Conservation (phyloP, 495 filamentous ascomycete genomes). For the Aspergillus sparsus region DNA sequence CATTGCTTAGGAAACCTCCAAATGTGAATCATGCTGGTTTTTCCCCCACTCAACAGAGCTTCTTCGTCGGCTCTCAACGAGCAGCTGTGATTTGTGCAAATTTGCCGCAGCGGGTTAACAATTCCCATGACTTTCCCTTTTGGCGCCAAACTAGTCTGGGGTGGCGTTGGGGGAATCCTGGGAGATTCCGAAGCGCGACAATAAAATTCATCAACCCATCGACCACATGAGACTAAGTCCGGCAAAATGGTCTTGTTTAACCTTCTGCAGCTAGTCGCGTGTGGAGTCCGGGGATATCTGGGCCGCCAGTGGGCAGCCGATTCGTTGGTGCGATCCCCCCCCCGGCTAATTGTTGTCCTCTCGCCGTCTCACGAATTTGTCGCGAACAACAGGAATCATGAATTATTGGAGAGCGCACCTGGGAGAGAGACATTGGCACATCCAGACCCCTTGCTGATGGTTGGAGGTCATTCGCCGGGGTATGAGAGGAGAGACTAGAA, state of each 20-base stretch:
- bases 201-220: background rate
- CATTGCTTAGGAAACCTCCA: background rate
- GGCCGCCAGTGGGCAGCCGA: slow-evolving; percentile 1
- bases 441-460: slow-evolving; percentile 4
- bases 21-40: background rate
- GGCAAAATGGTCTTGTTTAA: slow-evolving; percentile 13
- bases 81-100: slow-evolving; percentile 10
- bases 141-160: background rate
- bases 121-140: background rate
- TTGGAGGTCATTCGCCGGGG: slow-evolving; percentile 9
- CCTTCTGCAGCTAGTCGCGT: slow-evolving; percentile 15
- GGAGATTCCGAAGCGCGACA: background rate
- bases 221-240: slow-evolving; percentile 5
- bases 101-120: slow-evolving; percentile 5
- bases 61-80: background rate
- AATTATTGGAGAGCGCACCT: slow-evolving; percentile 6
- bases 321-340: slow-evolving; percentile 3
- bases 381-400: background rate
- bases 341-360: slow-evolving; percentile 12
- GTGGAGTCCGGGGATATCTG: slow-evolving; percentile 16
- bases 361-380: slow-evolving; percentile 5
- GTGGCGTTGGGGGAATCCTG: slow-evolving; percentile 7
- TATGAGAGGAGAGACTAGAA: slow-evolving; percentile 5
- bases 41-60: background rate
- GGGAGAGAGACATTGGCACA: background rate